Evolutionary conservation across 1,139 yeast species (phyloP).

Genomic region (Geotrichum phurueaensis): DNA sequence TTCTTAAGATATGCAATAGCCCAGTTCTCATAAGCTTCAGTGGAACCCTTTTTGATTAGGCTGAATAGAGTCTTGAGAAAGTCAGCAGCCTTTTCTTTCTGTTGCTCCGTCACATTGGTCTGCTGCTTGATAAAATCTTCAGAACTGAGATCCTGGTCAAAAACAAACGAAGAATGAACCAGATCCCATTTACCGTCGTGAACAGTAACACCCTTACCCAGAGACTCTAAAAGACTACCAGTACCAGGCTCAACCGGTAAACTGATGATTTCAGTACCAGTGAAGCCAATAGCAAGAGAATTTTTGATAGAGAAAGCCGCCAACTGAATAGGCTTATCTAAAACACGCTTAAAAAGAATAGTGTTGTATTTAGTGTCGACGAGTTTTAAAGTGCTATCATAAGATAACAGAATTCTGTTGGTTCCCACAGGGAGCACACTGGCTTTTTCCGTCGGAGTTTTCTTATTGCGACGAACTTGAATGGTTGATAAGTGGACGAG

Average conservation of each 20-base stretch:
- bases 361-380: constrained; percentile 43
- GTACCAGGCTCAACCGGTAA: constrained; percentile 57
- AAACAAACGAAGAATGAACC: constrained; percentile 8
- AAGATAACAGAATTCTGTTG: constrained; percentile 16
- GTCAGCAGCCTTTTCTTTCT: background rate
- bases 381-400: constrained; percentile 25
- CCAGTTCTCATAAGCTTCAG: constrained; percentile 25
- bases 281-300: constrained; percentile 22
- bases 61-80: constrained; percentile 3
- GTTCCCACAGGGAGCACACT: constrained; percentile 12
- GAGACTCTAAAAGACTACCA: constrained; percentile 64
- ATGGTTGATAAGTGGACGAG: constrained; percentile 10
- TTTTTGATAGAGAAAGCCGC: constrained; percentile 22
- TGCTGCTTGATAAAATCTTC: constrained; percentile 7
- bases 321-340: constrained; percentile 23
- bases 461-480: constrained; percentile 13
- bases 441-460: constrained; percentile 7
- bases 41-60: constrained; percentile 18
- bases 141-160: constrained; percentile 7
- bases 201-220: constrained; percentile 54
- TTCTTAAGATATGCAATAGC: constrained; percentile 29
- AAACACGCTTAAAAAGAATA: constrained; percentile 33
- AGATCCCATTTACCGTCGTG: constrained; percentile 14
- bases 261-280: constrained; percentile 31
- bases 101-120: background rate